Evolutionary conservation across 1,284 basidiomycete species (phyloP), one percentile per base, ranked within the genome.

Genomic region (Cutaneotrichosporon spelunceum): DNA sequence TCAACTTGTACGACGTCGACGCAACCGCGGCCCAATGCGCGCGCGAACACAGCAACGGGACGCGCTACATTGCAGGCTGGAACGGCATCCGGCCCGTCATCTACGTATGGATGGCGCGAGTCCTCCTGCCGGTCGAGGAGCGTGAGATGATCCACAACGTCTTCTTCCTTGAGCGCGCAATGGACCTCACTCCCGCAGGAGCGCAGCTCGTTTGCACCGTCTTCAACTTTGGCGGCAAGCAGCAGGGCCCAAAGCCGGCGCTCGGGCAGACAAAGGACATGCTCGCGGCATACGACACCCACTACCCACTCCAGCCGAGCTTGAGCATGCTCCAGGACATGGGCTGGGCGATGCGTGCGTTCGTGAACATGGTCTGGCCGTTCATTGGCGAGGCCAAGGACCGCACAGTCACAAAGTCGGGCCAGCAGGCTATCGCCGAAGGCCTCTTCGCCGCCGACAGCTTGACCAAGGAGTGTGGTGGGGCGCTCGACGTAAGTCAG

Each of bases 171-270:
- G 76, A 78, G 54, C 64, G 76, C 36, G 71, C 73, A 1, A 66
- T 66, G 21, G 76, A 78, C 64, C 66, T 78, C 14, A 72, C 75
- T 70, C 50, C 63, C 10, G 63, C 67, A n/a, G 73, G 73, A 21
- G 69, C 23, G 24, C 55, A 74, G n/a, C 21, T 70, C 36, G 47
- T 59, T 11, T 49, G 44, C 53, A 73, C 72, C 39, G 58, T 76
- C 10, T 73, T 78, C 64, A 75, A 77, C 62, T 75, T 77, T 63
- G 64, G 66, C 16, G 77, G 75, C 2, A 74, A 75, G 55, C 64
- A 70, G 23, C 63, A 73, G 65, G 72, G 75, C 24, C 73, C 71
- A 9, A 69, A 71, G 2, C 70, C 70, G 3, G 68, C 66, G 44
- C 57, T 72, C 30, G 57, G 66, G 1, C 66, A 69, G 53, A 67